Base-by-base conservation (phyloP, 768 basidiomycete genomes). In the Collybia mongolica region DNA sequence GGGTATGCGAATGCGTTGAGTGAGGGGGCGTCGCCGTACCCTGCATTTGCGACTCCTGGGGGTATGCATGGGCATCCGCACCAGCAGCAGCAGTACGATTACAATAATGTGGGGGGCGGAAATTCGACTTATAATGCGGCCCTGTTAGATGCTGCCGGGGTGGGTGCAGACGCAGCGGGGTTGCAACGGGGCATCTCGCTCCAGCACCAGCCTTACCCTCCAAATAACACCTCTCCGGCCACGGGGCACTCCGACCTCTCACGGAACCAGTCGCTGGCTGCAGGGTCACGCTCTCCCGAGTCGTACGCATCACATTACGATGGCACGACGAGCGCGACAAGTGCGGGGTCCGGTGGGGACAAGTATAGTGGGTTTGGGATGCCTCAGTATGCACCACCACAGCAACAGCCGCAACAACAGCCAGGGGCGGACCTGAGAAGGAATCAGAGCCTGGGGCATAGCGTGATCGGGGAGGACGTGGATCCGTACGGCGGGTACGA, bases 21-120 rank as follows among this genome's bases (percentile, higher is more conserved):
- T 26, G 72, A 75, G 5, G 72, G 72, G 0, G 48, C 62, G 0
- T 53, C 66, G 14, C 74, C 74, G 3, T 75, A 75, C 45, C 60
- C 72, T 9, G 72, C 71, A 2, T 73, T 75, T 39, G 71, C 69
- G 1, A 67, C 57, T 8, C 67, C 66, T 5, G 55, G 55, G 2
- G 51, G 41, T 19, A 39, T 42, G 8, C 53, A 54, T 35, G 37
- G 44, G 2, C 48, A 48, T 2, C 47, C 35, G 4, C 20, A 29
- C 7, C 39, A 37, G 6, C 37, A 39, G 18, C 46, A 39, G 23
- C 20, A 24, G 11, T 20, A 20, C 6, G 20, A 20, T 11, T 20
- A 41, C 7, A 20, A 20, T 20, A 20, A 20, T 9, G 11, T 41
- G 5, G 20, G 23, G 7, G 32, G 17, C 20, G 7, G 4, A 7